Evolutionary conservation across 2,329 filamentous ascomycete species (phyloP), one percentile per base, ranked within the genome.

Genomic region (Dactylellina cionopaga): DNA sequence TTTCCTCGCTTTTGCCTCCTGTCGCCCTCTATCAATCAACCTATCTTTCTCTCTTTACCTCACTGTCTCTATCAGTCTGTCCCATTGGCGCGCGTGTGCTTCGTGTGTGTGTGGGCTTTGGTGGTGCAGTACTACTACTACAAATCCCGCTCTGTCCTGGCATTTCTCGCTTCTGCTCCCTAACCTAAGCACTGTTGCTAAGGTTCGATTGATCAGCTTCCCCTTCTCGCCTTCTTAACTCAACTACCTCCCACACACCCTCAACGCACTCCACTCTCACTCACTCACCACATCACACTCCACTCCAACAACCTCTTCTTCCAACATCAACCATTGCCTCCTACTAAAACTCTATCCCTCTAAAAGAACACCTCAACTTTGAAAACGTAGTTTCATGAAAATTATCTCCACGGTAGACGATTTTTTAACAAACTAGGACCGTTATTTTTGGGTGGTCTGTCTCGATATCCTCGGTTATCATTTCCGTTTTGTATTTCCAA

Each of bases 141-240:
- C n/a, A 24, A n/a, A 25, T 7, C 51, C 31, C 19, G 24, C 27
- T 31, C 31, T 27, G 65, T 55, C 46, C 46, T 37, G 56, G 56
- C 43, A 46, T 71, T 64, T 71, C 66, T 71, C 68, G 68, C 68
- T 72, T 72, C 59, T 63, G 59, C 37, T 64, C 49, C 52, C 56
- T 54, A n/a, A n/a, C n/a, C n/a, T n/a, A n/a, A n/a, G n/a, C n/a
- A n/a, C n/a, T n/a, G n/a, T n/a, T n/a, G n/a, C n/a, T n/a, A 52
- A 63, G 29, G 44, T 51, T 65, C 47, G 52, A 71, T 58, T 51
- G 66, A 72, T 72, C 68, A 65, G 68, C 68, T 72, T 60, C 54
- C 68, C 68, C 56, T 60, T 60, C 62, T 58, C 35, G 51, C 54
- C 49, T 46, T 47, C 41, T 64, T 65, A 60, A 64, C 59, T 54